These are phyloP conservation scores for Trichosporon coremiiforme DNA, from an alignment of 1,284 basidiomycete species.

Conservation along the genomic window DNA sequence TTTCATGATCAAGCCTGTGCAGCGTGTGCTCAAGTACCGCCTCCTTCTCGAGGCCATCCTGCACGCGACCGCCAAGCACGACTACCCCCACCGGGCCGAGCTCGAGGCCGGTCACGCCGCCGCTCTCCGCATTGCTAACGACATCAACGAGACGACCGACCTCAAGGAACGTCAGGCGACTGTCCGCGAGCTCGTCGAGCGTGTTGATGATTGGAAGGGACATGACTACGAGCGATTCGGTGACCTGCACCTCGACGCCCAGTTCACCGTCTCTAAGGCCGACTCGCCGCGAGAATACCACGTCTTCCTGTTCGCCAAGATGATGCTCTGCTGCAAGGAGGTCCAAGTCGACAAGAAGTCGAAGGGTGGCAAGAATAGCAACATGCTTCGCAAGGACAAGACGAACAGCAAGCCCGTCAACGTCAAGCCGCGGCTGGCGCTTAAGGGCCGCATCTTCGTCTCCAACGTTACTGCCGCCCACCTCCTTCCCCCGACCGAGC, in stretches of 20 bases:
- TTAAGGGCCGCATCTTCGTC: constrained; percentile 97
- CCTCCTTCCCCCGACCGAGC: constrained; percentile 51
- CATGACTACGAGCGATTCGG: constrained; percentile 94
- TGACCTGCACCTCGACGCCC: constrained; percentile 86
- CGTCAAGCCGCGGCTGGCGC: constrained; percentile 75
- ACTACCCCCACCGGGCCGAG: constrained; percentile 76
- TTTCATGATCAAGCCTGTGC: constrained; percentile 76
- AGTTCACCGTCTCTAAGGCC: constrained; percentile 94
- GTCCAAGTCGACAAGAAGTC: constrained; percentile 52
- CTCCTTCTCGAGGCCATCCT: constrained; percentile 61
- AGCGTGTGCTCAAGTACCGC: constrained; percentile 77
- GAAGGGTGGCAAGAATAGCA: constrained; percentile 50
- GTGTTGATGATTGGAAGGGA: constrained; percentile 99
- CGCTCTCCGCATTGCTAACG: constrained; percentile 90
- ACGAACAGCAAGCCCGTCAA: constrained; percentile 61
- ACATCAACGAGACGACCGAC: constrained; percentile 92
- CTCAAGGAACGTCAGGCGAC: constrained; percentile 70
- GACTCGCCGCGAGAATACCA: constrained; percentile 97
- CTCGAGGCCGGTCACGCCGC: constrained; percentile 79
- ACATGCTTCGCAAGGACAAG: constrained; percentile 54
- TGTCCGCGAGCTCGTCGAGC: constrained; percentile 80
- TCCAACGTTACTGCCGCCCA: constrained; percentile 82
- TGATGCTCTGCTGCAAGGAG: constrained; percentile 98
- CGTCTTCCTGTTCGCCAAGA: constrained; percentile 98
- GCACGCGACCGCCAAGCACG: constrained; percentile 51